These are phyloP conservation scores for Schoenoplectus tabernaemontani DNA, from an alignment of 202 grass and related monocot genomes.

Conservation along the genomic window DNA sequence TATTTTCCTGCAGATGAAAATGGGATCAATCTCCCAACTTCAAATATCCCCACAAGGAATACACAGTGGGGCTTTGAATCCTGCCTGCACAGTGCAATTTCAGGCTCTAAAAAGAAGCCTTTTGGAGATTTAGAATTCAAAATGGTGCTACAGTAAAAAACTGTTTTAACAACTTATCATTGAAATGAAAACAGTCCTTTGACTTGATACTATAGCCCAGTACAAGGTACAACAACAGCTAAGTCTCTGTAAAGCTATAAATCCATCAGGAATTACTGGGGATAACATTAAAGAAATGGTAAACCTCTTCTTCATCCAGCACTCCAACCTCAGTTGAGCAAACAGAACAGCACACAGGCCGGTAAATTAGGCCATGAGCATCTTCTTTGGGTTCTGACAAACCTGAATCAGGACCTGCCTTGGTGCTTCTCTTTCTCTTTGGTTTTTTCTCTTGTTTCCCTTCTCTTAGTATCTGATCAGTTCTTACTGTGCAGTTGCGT, in stretches of 20 bases:
- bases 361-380: conserved; percentile 32
- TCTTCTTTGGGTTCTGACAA: conserved; percentile 23
- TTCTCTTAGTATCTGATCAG: conserved; percentile 64
- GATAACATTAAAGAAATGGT: conserved; percentile 92
- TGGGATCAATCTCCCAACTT: background rate
- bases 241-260: conserved; percentile 3
- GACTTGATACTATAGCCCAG: background rate
- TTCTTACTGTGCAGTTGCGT: conserved; percentile 67
- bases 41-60: background rate
- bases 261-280: conserved; percentile 45
- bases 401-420: background rate
- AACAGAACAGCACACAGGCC: conserved; percentile 66
- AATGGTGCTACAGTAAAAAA: background rate
- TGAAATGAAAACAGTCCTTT: background rate
- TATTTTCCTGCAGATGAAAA: background rate
- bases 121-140: background rate
- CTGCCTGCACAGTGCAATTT: background rate
- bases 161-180: background rate
- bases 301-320: conserved; percentile 76
- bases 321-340: conserved; percentile 92
- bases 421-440: conserved; percentile 28
- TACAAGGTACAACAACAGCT: background rate
- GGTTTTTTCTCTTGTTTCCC: conserved; percentile 37
- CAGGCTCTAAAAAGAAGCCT: background rate
- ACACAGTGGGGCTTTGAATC: background rate